A percentile compares a stretch with the other conserved stretches of the same genome.
Conservation (phyloP, 208 protist species). For the Crithidia brevicula region DNA sequence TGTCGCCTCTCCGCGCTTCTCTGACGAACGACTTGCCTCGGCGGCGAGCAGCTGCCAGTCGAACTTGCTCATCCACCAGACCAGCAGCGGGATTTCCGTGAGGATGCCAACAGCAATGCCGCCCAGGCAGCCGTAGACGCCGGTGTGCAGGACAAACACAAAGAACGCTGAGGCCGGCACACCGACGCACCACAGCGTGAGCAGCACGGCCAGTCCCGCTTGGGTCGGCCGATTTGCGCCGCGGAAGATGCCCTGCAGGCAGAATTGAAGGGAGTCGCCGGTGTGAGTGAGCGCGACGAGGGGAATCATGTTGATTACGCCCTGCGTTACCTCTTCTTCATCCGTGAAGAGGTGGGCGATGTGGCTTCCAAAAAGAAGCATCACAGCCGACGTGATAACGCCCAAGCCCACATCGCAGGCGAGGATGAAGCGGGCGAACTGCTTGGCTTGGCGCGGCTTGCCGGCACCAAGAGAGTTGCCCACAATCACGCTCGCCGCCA, state of each 20-base stretch:
- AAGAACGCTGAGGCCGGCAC: slow-evolving; percentile 60
- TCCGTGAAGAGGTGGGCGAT: slow-evolving; percentile 55
- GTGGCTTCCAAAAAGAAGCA: slow-evolving; percentile 56
- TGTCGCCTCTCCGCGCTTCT: slow-evolving; percentile 5
- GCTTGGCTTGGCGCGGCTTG: slow-evolving; percentile 41
- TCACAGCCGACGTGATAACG: slow-evolving; percentile 33
- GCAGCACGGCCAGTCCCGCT: slow-evolving; percentile 54
- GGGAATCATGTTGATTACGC: slow-evolving; percentile 50
- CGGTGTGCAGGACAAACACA: slow-evolving; percentile 50
- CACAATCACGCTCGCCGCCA: slow-evolving; percentile 62
- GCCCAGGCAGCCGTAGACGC: slow-evolving; percentile 54
- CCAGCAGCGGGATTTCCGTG: slow-evolving; percentile 60
- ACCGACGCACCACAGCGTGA: slow-evolving; percentile 69
- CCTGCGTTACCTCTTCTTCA: slow-evolving; percentile 38
- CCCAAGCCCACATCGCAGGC: slow-evolving; percentile 48
- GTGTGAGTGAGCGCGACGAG: slow-evolving; percentile 58
- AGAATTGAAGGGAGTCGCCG: slow-evolving; percentile 72
- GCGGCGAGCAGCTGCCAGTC: slow-evolving; percentile 56
- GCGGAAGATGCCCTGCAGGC: slow-evolving; percentile 68
- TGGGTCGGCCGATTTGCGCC: slow-evolving; percentile 55
- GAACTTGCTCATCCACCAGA: slow-evolving; percentile 49
- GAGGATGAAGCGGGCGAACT: slow-evolving; percentile 66
- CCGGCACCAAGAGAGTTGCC: slow-evolving; percentile 67
- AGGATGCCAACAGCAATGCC: slow-evolving; percentile 60
- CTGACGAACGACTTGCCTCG: slow-evolving; percentile 26